phyloP scores from a whole-genome alignment of 1,284 basidiomycete genomes.

The Agroathelia rolfsii region DNA sequence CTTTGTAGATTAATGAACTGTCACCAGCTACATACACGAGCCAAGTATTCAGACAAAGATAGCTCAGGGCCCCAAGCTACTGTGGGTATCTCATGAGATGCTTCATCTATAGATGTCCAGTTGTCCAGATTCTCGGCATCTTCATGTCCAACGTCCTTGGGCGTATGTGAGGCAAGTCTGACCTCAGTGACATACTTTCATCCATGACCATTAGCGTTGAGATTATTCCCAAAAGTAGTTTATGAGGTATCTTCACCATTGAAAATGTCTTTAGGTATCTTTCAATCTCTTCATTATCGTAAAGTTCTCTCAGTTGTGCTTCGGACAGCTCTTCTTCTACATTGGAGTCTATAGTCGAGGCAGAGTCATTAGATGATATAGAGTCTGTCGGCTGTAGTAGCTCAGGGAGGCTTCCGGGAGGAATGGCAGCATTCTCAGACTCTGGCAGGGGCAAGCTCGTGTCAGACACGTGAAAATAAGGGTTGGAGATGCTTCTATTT shows the following conservation, averaged over 20 bases:
- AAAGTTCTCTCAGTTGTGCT: slow-evolving; percentile 39
- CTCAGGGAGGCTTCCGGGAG: no score
- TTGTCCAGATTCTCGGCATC: background rate
- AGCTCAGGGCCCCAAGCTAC: slow-evolving; percentile 1
- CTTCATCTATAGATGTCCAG: background rate
- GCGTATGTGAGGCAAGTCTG: slow-evolving; percentile 20
- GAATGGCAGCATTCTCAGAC: no score
- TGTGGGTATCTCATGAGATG: slow-evolving; percentile 1
- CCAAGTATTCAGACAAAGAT: slow-evolving; percentile 29
- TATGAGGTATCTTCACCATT: slow-evolving; percentile 29
- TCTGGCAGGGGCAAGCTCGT: no score
- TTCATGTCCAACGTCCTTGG: background rate
- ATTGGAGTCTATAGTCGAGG: no score
- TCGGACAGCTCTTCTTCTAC: slow-evolving; percentile 23
- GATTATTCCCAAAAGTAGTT: background rate
- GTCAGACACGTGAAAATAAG: no score
- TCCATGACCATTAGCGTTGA: slow-evolving; percentile 4
- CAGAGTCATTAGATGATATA: no score
- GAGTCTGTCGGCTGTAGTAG: no score
- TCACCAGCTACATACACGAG: slow-evolving; percentile 27
- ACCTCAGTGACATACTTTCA: slow-evolving; percentile 53
- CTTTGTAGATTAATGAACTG: slow-evolving; percentile 1
- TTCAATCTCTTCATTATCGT: slow-evolving; percentile 55
- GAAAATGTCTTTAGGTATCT: slow-evolving; percentile 48
- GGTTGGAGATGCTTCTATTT: no score